Evolutionary conservation across 352 stramenopile genomes (phyloP), one percentile per base, ranked within the genome.

Genomic region (Phytopythium cucurbitacearum): DNA sequence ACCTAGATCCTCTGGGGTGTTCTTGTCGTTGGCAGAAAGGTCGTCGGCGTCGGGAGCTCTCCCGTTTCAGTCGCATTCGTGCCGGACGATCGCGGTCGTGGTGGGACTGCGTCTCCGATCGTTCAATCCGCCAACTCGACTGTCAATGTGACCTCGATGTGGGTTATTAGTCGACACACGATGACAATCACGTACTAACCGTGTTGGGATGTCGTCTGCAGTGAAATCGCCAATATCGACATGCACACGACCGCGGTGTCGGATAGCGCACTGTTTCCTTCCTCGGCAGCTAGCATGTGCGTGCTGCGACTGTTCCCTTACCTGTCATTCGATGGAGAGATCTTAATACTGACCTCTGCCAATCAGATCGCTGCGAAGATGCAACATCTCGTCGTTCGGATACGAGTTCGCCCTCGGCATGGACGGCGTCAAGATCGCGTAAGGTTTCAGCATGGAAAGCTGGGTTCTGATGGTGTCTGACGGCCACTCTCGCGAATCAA

Each of bases 351-450:
- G 21, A 43, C 8, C 59, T 57, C 34, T 38, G n/a, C 13, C 11
- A 10, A 13, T 40, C 46, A 79, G 69, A 16, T 71, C 63, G 11
- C 53, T 82, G 48, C 59, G 61, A 34, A 72, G 69, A 32, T 79
- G 66, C 48, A 79, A 71, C 41, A 67, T 82, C 21, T 63, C 51
- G n/a, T 64, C 35, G n/a, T 69, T 77, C 41, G 60, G 57, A 1
- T 68, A 59, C 33, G 57, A 70, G 33, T 77, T 82, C 46, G 50
- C 63, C 5, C 32, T 36, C n/a, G 51, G 46, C 13, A 39, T 69
- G 41, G 56, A 56, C 40, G 64, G 54, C 10, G 28, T 80, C 11
- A 60, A 54, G 32, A 40, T 59, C 21, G 35, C 77, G 67, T 80
- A 70, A 15, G 67, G n/a, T 38, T 8, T 37, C 21, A 16, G 13